Conservation (phyloP, 352 stramenopile genomes). For the Globisporangium emineosum region DNA sequence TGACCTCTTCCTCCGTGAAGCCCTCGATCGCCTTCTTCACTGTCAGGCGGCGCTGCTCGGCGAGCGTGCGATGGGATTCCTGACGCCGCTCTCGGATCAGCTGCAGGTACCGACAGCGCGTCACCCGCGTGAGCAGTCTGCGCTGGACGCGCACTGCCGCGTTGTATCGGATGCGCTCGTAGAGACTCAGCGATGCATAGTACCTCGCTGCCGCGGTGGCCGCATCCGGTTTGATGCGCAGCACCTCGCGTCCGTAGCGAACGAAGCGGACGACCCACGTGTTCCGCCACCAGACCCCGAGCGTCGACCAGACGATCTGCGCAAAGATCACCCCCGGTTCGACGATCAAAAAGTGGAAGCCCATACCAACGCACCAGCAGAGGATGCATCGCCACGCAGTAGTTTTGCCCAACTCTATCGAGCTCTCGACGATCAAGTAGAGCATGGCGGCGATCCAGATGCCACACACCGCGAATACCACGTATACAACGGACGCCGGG, state of each 20-base stretch:
- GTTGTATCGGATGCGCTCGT: slow-evolving; percentile 68
- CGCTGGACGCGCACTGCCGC: slow-evolving; percentile 66
- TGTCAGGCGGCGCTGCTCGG: slow-evolving; percentile 31
- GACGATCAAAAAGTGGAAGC: slow-evolving; percentile 44
- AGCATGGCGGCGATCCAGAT: slow-evolving; percentile 42
- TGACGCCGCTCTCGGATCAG: slow-evolving; percentile 40
- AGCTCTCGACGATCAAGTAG: slow-evolving; percentile 39
- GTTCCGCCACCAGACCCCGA: slow-evolving; percentile 53
- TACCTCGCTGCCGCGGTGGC: slow-evolving; percentile 23
- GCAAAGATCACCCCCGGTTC: slow-evolving; percentile 55
- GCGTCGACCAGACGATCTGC: slow-evolving; percentile 43
- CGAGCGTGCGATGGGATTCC: slow-evolving; percentile 35
- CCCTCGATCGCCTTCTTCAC: slow-evolving; percentile 53
- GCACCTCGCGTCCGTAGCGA: slow-evolving; percentile 35
- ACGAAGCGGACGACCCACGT: slow-evolving; percentile 41
- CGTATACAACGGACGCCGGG: slow-evolving; percentile 58
- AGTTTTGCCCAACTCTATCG: slow-evolving; percentile 37
- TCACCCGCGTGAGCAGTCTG: slow-evolving; percentile 51
- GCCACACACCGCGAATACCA: slow-evolving; percentile 41
- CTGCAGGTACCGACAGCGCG: slow-evolving; percentile 46
- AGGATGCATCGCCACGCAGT: slow-evolving; percentile 56
- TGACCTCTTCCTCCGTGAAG: slow-evolving; percentile 65
- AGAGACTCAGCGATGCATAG: slow-evolving; percentile 57
- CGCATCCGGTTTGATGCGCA: slow-evolving; percentile 47
- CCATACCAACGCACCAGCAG: slow-evolving; percentile 42